These are phyloP conservation scores for Glycine latifolia DNA, from an alignment of 306 rosid species.

Conservation along the genomic window DNA sequence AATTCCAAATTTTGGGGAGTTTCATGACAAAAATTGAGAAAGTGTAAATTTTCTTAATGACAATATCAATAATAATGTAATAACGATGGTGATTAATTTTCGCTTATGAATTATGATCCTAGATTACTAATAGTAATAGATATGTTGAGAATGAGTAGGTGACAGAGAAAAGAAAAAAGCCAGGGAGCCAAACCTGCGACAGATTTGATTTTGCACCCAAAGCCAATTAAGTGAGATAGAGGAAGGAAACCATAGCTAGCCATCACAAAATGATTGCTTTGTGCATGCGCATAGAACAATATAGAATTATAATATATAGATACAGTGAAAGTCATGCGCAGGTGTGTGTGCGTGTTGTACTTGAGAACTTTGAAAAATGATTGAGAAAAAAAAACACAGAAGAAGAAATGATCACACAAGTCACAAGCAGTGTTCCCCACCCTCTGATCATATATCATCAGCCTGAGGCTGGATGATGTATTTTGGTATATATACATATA, in stretches of 20 bases:
- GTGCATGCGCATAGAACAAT: conserved; percentile 68
- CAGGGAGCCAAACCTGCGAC: conserved; percentile 21
- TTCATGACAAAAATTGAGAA: neutral
- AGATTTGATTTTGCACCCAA: conserved; percentile 32
- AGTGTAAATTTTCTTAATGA: neutral
- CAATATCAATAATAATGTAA: neutral
- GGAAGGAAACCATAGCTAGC: conserved; percentile 56
- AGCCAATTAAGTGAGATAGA: conserved; percentile 35
- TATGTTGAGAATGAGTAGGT: neutral
- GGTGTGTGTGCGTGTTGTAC: conserved; percentile 45
- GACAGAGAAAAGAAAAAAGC: conserved; percentile 11
- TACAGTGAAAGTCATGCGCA: conserved; percentile 50
- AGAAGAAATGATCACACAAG: conserved; percentile 52
- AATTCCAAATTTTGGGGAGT: neutral
- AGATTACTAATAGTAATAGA: neutral
- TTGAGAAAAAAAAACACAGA: neutral
- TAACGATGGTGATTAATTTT: neutral
- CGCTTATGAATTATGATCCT: neutral
- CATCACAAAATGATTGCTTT: conserved; percentile 61
- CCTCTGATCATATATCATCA: conserved; percentile 50
- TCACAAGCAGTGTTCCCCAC: conserved; percentile 40
- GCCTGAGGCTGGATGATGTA: conserved; percentile 49
- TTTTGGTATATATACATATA: conserved; percentile 43
- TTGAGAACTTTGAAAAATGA: conserved; percentile 42
- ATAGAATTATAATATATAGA: conserved; percentile 53